Base-by-base conservation (phyloP, 148 eudicot genomes). In the Beta vulgaris region DNA sequence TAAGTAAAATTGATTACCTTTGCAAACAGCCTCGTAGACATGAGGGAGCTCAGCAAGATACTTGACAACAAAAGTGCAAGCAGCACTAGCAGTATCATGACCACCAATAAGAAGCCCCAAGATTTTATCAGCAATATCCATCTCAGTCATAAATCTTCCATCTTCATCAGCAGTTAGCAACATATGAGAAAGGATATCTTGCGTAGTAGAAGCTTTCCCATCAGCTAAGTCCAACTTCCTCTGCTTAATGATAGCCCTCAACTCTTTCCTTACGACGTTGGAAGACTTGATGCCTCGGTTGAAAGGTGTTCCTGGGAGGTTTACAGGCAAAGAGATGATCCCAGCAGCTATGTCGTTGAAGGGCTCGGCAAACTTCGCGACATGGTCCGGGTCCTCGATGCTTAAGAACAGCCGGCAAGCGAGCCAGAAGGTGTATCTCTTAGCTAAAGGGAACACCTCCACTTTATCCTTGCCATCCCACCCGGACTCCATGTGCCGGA, bases 331-430 rank as follows among this genome's bases (percentile, higher is more conserved):
- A 0, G 82, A 65, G 14, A 81, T 48, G 68, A 84, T 59, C 16
- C 82, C 86, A 0, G 74, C 10, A 1, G 74, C 29, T 4, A 84
- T 32, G 43, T 57, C 72, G 23, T 39, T 49, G 29, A 77, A 77
- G 0, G 77, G 80, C 6, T 67, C 72, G 0, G 73, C 76, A 1
- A 84, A 74, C 26, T 69, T 59, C 13, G 66, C 76, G 5, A 84
- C 58, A 0, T 80, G 74, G 23, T n/a, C 32, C 19, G 71, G 61
- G 57, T 84, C 82, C 12, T 81, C 82, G 0, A 81, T 51, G 67
- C 84, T 77, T 18, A 84, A 2, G 74, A 84, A 81, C 3, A 84
- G n/a, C 13, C 80, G 69, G n/a, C 84, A 84, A 13, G 84, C 84
- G 0, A 84, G 16, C 78, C 81, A 64, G 21, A 84, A 84, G 34